Evolutionary conservation across 2,329 filamentous ascomycete genomes (phyloP).

Genomic region (Cryphonectria nitschkei): DNA sequence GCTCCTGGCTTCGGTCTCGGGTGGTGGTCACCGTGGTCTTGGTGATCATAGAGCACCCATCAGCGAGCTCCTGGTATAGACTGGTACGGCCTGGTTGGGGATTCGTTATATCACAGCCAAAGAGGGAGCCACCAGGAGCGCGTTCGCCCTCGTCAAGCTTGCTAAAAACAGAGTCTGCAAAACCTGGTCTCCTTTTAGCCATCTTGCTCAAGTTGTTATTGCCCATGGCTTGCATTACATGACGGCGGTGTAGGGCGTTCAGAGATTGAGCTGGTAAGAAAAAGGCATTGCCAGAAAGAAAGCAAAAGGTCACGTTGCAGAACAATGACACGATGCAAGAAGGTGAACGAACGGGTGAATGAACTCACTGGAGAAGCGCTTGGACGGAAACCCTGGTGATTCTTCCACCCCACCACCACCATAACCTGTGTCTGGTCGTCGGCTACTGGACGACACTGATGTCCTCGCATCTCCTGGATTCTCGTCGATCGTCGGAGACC

Average conservation of each 20-base stretch:
- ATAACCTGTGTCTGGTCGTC: constrained; percentile 23
- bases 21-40: constrained; percentile 45
- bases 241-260: not conserved
- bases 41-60: constrained; percentile 46
- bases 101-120: constrained; percentile 27
- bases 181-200: constrained; percentile 19
- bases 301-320: too few relatives aligned
- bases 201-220: not conserved
- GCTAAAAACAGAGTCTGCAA: constrained; percentile 49
- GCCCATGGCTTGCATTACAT: not conserved
- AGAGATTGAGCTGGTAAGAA: too few relatives aligned
- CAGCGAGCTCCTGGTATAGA: constrained; percentile 45
- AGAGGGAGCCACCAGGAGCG: constrained; percentile 27
- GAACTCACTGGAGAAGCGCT: constrained; percentile 16
- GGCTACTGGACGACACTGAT: constrained; percentile 18
- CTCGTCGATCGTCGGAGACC: constrained; percentile 22
- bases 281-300: too few relatives aligned
- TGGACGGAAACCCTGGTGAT: not conserved
- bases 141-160: constrained; percentile 47
- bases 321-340: too few relatives aligned
- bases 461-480: constrained; percentile 2
- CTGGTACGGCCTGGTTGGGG: constrained; percentile 33
- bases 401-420: not conserved
- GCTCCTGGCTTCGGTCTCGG: constrained; percentile 40
- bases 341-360: too few relatives aligned